Percentiles rank a stretch among this genome's conserved stretches.
Conservation (phyloP, 2,329 filamentous ascomycete species). For the Diaporthe sp. region DNA sequence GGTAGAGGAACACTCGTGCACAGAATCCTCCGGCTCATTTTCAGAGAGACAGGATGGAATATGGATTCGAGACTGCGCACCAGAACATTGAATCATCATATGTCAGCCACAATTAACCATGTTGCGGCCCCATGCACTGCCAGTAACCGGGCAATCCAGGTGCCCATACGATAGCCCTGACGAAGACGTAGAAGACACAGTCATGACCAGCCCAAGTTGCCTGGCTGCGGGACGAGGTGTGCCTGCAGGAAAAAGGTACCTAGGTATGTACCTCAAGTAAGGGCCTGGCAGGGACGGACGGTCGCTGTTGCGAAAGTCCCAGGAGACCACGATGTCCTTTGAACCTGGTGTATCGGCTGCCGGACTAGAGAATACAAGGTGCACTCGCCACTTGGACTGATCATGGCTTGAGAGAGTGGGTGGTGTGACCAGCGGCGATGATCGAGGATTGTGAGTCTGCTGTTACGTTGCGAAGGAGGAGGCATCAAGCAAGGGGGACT, state of each 20-base stretch:
- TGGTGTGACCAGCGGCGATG: constrained; percentile 25
- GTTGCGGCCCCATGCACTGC: not conserved
- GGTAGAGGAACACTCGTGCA: not conserved
- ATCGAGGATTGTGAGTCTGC: constrained; percentile 2
- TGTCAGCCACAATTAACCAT: constrained; percentile 21
- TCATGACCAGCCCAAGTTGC: not conserved
- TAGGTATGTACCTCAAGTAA: too few species aligned
- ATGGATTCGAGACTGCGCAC: constrained; percentile 8
- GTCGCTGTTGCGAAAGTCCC: too few species aligned
- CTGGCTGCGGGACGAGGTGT: not conserved
- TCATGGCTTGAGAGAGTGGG: not conserved
- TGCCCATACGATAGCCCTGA: too few species aligned
- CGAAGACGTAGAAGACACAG: constrained; percentile 1
- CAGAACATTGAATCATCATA: constrained; percentile 1
- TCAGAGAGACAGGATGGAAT: not conserved
- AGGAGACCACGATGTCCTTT: not conserved
- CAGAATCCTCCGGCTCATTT: constrained; percentile 6
- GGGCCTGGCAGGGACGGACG: not conserved
- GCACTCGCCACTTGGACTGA: not conserved
- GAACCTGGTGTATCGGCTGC: not conserved
- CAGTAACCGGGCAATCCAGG: too few species aligned
- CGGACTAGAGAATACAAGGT: not conserved
- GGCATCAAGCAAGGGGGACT: not conserved
- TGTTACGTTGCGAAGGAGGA: not conserved
- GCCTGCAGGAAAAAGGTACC: too few species aligned